Evolutionary conservation across 2,329 filamentous ascomycete genomes (phyloP).

Genomic region (Teratosphaeria gauchensis): DNA sequence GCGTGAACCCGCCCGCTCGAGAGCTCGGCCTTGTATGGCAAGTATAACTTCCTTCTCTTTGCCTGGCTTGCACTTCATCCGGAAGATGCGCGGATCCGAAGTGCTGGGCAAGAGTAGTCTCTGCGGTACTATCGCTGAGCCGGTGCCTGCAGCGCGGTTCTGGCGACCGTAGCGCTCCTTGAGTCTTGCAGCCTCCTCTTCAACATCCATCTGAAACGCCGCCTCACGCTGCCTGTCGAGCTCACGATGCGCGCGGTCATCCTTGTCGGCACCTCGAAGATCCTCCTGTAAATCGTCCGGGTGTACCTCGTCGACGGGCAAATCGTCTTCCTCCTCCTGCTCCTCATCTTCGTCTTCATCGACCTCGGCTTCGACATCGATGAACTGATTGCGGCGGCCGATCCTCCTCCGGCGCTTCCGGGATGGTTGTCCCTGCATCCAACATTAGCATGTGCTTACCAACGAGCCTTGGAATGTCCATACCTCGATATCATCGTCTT

Average conservation of each 20-base stretch:
- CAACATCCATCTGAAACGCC: slow-evolving; percentile 79
- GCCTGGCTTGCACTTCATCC: slow-evolving; percentile 82
- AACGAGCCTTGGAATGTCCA: slow-evolving; percentile 7
- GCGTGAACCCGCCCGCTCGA: slow-evolving; percentile 68
- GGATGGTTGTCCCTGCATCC: slow-evolving; percentile 48
- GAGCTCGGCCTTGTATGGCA: slow-evolving; percentile 76
- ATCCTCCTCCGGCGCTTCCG: slow-evolving; percentile 64
- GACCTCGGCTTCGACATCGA: slow-evolving; percentile 97
- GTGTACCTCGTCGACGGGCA: slow-evolving; percentile 76
- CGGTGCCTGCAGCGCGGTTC: slow-evolving; percentile 56
- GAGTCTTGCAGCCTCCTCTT: slow-evolving; percentile 80
- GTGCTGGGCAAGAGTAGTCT: slow-evolving; percentile 71
- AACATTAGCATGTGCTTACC: not conserved
- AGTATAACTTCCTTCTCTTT: slow-evolving; percentile 91
- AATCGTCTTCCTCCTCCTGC: slow-evolving; percentile 82
- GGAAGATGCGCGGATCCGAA: slow-evolving; percentile 94
- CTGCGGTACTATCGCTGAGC: slow-evolving; percentile 72
- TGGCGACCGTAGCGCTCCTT: slow-evolving; percentile 76
- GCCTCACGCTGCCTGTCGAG: slow-evolving; percentile 86
- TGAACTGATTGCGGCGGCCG: slow-evolving; percentile 71
- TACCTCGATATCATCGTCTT: slow-evolving; percentile 13
- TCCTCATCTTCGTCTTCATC: slow-evolving; percentile 84
- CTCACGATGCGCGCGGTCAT: slow-evolving; percentile 87
- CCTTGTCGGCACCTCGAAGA: slow-evolving; percentile 64
- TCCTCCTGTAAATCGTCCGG: slow-evolving; percentile 78